These are phyloP conservation scores for Ricinus communis DNA, from an alignment of 345 rosid genomes.

Conservation along the genomic window DNA sequence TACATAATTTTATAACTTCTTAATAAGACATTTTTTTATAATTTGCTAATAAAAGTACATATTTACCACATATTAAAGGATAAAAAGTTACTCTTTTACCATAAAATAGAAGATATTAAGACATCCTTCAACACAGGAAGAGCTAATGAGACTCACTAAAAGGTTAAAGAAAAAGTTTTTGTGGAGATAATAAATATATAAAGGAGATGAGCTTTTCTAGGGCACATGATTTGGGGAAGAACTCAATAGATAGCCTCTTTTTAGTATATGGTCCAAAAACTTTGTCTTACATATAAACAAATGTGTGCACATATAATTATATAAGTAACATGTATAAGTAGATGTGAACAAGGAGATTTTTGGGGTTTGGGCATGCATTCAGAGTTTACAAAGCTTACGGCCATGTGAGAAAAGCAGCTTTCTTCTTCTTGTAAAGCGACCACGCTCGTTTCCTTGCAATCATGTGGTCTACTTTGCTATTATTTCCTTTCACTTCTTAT, in stretches of 20 bases:
- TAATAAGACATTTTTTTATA: too few relatives aligned
- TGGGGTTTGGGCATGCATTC: slow-evolving; percentile 19
- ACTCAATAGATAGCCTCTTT: background rate
- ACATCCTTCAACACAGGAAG: too few relatives aligned
- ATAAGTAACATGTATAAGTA: background rate
- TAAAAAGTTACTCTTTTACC: too few relatives aligned
- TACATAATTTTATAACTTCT: too few relatives aligned
- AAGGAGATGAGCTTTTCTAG: slow-evolving; percentile 17
- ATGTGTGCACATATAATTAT: background rate
- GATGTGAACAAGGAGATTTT: slow-evolving; percentile 24
- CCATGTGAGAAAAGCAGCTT: slow-evolving; percentile 86
- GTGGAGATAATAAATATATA: background rate
- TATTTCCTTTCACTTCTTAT: slow-evolving; percentile 22
- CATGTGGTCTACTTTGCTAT: slow-evolving; percentile 66
- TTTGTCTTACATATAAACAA: slow-evolving; percentile 1
- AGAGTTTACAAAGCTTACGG: slow-evolving; percentile 23
- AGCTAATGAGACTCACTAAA: too few relatives aligned
- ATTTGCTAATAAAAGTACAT: too few relatives aligned
- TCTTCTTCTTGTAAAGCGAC: slow-evolving; percentile 64
- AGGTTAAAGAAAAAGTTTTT: too few relatives aligned
- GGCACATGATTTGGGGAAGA: slow-evolving; percentile 20
- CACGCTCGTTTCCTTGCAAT: slow-evolving; percentile 91
- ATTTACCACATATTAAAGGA: too few relatives aligned
- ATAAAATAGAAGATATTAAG: too few relatives aligned
- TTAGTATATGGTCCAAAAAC: background rate